Evolutionary conservation across 2,329 filamentous ascomycete species (phyloP), one percentile per base, ranked within the genome.

Genomic region (Apiospora pterosperma): DNA sequence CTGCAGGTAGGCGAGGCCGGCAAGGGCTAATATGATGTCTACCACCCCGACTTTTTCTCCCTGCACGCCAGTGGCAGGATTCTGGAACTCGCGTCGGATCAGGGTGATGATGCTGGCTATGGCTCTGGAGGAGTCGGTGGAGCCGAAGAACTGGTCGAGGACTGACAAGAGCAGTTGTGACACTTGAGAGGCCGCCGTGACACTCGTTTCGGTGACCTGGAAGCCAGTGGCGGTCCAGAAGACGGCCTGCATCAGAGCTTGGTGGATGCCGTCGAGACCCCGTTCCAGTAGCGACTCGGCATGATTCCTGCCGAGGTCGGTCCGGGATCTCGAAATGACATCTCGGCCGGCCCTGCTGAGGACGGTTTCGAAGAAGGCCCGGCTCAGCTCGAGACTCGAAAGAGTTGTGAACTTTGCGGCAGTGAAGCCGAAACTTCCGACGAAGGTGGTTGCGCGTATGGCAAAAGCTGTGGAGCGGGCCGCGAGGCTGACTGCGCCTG

Each of bases 71-170:
- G 87, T 89, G 10, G 85, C 82, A 0, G 88, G 86, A 65, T 89
- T 88, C 62, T 84, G 83, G 65, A 90, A 89, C 73, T 90, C 88
- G 64, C 87, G 82, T 36, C 86, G 82, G 59, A 90, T 84, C 36
- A 90, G 77, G 1, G 85, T 85, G 68, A 90, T 83, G 70, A 91
- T 90, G 72, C 87, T 88, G 2, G 88, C 86, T 65, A 90, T 88
- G 12, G 88, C 88, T 44, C 88, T 79, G 2, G 88, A 90, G 2
- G 88, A 89, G 72, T 91, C 88, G n/a, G 88, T 90, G 2, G 86
- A 88, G 16, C 88, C 88, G 34, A 90, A 85, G 42, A 90, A 84
- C 67, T 88, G 85, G 71, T 91, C 88, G 25, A 91, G 77, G 0
- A 85, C 84, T 3, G 82, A 82, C 10, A 90, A 77, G 0, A 88